Evolutionary conservation across 228 moss, liverwort and hornwort genomes (phyloP).

Genomic region (Sphagnum fallax): DNA sequence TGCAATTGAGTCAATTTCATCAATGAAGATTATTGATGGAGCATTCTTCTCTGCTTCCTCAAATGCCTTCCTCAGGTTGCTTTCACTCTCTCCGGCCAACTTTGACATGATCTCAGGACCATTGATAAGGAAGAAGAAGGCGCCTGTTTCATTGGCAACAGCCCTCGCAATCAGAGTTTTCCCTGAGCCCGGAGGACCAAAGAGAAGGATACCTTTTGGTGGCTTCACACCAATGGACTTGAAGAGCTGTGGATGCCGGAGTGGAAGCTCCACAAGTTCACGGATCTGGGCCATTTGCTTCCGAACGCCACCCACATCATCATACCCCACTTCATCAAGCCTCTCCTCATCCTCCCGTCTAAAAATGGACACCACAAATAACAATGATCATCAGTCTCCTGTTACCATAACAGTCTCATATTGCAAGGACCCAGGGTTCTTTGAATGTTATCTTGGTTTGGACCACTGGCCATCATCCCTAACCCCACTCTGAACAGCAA

Average conservation of each 20-base stretch:
- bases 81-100: conserved; percentile 41
- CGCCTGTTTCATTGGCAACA: conserved; percentile 42
- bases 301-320: conserved; percentile 43
- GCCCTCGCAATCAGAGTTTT: conserved; percentile 43
- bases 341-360: conserved; percentile 39
- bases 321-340: conserved; percentile 44
- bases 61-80: conserved; percentile 36
- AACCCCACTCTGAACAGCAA: no score
- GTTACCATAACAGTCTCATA: no score
- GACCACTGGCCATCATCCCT: no score
- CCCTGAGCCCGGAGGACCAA: conserved; percentile 43
- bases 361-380: no score
- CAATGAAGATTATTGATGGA: conserved; percentile 35
- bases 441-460: no score
- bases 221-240: conserved; percentile 45
- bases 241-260: conserved; percentile 39
- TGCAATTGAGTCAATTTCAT: conserved; percentile 41
- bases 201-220: conserved; percentile 39
- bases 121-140: conserved; percentile 43
- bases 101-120: conserved; percentile 48
- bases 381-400: no score
- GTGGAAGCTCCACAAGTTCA: conserved; percentile 43
- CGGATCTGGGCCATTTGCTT: conserved; percentile 48
- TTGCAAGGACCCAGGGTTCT: no score
- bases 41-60: conserved; percentile 50